Conservation (phyloP, 2,329 filamentous ascomycete species). For the Arachnopeziza araneosa region DNA sequence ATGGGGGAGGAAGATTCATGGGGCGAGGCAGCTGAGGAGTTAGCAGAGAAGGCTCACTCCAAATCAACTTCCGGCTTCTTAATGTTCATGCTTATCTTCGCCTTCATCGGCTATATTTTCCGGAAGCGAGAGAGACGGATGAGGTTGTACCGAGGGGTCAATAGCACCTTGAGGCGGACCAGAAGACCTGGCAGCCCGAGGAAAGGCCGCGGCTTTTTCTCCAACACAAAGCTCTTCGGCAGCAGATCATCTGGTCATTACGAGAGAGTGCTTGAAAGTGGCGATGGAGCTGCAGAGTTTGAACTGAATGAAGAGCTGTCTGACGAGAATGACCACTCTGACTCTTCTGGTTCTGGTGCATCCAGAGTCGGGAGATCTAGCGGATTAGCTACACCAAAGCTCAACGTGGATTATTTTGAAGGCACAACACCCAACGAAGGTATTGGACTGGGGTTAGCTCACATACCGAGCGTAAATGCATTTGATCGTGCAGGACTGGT, state of each 20-base stretch:
- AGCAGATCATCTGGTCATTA: conserved; percentile 53
- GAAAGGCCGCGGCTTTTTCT: conserved; percentile 41
- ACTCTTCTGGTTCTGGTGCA: conserved; percentile 46
- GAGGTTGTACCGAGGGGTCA: conserved; percentile 51
- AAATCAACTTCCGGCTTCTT: conserved; percentile 69
- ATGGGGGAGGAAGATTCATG: conserved; percentile 52
- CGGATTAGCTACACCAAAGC: conserved; percentile 62
- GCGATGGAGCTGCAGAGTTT: conserved; percentile 62
- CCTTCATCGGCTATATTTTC: conserved; percentile 66
- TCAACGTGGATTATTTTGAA: conserved; percentile 41
- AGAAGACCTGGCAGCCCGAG: conserved; percentile 42
- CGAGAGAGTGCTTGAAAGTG: conserved; percentile 82
- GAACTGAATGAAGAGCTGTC: conserved; percentile 67
- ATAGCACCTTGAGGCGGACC: conserved; percentile 37
- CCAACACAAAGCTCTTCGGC: conserved; percentile 58
- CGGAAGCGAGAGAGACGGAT: conserved; percentile 72
- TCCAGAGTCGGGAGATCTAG: conserved; percentile 54
- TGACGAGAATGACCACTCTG: conserved; percentile 58
- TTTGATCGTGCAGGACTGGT: conserved; percentile 68
- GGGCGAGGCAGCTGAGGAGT: conserved; percentile 45
- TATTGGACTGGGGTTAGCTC: conserved; percentile 23
- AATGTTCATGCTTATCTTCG: conserved; percentile 63
- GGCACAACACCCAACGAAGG: conserved; percentile 6
- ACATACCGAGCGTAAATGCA: conserved; percentile 28
- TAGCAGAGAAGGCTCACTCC: conserved; percentile 62